Base-by-base conservation (phyloP, 768 basidiomycete genomes). In the Trametes punicea region DNA sequence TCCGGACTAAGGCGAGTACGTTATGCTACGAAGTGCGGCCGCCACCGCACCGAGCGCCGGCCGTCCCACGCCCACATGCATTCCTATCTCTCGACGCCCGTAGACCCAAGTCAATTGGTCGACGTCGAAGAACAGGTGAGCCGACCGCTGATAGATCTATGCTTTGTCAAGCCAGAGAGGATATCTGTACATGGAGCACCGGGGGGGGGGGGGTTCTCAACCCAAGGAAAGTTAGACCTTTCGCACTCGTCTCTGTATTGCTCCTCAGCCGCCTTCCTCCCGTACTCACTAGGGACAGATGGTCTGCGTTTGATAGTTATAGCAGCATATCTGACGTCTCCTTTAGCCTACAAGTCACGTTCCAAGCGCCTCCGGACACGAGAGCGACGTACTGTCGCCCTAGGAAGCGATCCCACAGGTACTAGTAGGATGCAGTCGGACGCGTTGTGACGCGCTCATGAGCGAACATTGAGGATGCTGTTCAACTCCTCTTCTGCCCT, bases 381-480 rank as follows among this genome's bases (percentile, higher is more conserved):
- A 3, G 15, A 16, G 13, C 15, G 9, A 51, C 60, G 50, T 10
- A 61, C 60, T 13, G 60, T 47, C 9, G 60, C 57, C 33, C 60
- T 47, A 1, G 60, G 60, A 11, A 61, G 52, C 4, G 60, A 61
- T 4, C 60, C 56, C 4, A 21, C 23, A 21, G 60, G 52, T 5
- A 57, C 60, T 4, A 64, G 18, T 8, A 71, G 55, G 36, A 73
- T 68, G 39, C 67, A 67, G 3, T 45, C 13, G 3, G 57, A 41
- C n/a, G n/a, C 9, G 44, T 55, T 9, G 61, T 60, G 18, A 73
- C 64, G 9, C 65, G 64, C 46, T 73, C 72, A 27, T 70, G 70
- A 1, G 54, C 47, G 27, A 67, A 68, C 46, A 52, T 66, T 69
- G 60, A 71, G 4, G 51, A 47, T 1, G 54, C 48, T 2, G 62